These are phyloP conservation scores for Zoysia pacifica DNA, from an alignment of 176 grass and related monocot species.

Conservation along the genomic window DNA sequence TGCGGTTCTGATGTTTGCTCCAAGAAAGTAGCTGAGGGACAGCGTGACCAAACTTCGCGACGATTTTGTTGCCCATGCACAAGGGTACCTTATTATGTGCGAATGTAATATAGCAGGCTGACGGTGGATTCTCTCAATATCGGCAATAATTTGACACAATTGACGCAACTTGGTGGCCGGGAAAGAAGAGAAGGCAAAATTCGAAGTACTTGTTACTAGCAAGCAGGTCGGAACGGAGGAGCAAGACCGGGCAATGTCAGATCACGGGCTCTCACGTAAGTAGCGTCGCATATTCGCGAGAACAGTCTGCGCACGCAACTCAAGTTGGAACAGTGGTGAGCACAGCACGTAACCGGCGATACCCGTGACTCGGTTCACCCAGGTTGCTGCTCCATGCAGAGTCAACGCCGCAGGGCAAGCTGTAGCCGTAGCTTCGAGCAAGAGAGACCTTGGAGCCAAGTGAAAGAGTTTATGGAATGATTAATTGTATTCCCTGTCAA, in stretches of 20 bases:
- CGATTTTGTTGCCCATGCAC: constrained; percentile 15
- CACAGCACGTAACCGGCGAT: constrained; percentile 15
- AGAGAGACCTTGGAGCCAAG: constrained; percentile 20
- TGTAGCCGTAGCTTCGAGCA: background rate
- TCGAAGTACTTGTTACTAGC: background rate
- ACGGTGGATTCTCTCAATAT: constrained; percentile 12
- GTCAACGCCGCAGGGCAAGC: constrained; percentile 20
- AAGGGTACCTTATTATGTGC: background rate
- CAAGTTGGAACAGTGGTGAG: background rate
- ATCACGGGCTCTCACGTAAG: background rate
- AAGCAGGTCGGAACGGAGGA: background rate
- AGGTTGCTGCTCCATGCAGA: constrained; percentile 17
- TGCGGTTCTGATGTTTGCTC: background rate
- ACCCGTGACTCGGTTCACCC: background rate
- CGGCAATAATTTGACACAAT: background rate
- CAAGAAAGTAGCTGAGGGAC: background rate
- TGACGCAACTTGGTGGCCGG: background rate
- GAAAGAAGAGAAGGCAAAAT: background rate
- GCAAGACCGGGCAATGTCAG: constrained; percentile 28
- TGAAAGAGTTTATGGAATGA: too few relatives aligned
- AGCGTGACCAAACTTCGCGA: background rate
- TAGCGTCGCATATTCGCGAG: background rate
- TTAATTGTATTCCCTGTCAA: too few relatives aligned
- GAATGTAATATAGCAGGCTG: background rate
- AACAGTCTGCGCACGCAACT: background rate